A percentile compares a stretch with the other conserved stretches of the same genome.
Evolutionary conservation across 2,329 filamentous ascomycete species (phyloP).

Genomic region (Fusarium cicatricum): DNA sequence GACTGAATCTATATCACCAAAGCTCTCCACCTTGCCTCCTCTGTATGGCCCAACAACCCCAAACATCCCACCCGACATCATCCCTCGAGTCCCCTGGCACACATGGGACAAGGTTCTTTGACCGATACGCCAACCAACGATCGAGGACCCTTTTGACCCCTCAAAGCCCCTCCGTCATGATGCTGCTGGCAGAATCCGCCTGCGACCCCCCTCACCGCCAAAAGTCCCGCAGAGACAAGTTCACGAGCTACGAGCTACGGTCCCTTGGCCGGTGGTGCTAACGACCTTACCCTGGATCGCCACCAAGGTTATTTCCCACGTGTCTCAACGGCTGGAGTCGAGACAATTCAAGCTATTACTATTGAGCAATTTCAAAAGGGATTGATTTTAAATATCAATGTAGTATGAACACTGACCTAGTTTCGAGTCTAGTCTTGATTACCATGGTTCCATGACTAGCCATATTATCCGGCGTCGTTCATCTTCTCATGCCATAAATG

Average conservation of each 20-base stretch:
- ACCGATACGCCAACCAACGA: conserved; percentile 14
- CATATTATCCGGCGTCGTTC: no score
- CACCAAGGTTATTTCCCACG: conserved; percentile 11
- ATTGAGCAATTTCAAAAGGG: not conserved
- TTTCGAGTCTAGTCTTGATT: no score
- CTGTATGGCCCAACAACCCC: conserved; percentile 20
- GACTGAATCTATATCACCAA: conserved; percentile 8
- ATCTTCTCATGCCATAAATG: no score
- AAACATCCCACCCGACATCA: conserved; percentile 29
- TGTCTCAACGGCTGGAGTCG: conserved; percentile 25
- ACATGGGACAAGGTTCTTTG: conserved; percentile 20
- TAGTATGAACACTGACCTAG: no score
- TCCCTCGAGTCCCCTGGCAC: conserved; percentile 14
- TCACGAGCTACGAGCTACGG: not conserved
- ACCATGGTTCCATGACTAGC: no score
- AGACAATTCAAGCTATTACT: not conserved
- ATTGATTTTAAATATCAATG: not conserved
- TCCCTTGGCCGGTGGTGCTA: not conserved
- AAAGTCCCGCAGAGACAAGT: conserved; percentile 5
- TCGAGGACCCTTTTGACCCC: conserved; percentile 11
- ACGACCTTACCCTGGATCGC: conserved; percentile 4
- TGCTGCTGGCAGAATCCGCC: conserved; percentile 14
- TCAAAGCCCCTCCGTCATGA: conserved; percentile 22
- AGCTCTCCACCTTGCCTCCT: conserved; percentile 1
- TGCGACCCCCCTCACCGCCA: conserved; percentile 8